Conservation (phyloP, 2,329 filamentous ascomycete species). For the Colletotrichum sp. region DNA sequence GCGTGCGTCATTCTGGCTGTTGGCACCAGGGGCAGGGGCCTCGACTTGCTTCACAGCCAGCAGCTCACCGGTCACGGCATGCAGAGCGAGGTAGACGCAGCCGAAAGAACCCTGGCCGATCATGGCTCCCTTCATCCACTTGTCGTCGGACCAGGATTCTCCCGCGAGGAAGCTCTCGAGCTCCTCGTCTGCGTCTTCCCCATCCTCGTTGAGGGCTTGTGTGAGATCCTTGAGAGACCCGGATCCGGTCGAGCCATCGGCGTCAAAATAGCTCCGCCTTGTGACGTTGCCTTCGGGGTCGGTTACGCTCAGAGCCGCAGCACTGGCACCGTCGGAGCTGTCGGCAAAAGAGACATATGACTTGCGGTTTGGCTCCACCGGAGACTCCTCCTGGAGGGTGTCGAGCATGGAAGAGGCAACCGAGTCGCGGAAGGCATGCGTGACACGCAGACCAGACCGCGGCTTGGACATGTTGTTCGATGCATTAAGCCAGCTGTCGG, state of each 20-base stretch:
- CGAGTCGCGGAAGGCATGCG: conserved; percentile 80
- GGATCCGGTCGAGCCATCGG: conserved; percentile 72
- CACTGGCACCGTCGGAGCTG: conserved; percentile 69
- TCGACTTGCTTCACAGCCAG: conserved; percentile 99
- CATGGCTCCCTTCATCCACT: conserved; percentile 98
- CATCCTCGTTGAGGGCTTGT: conserved; percentile 86
- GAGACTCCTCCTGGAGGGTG: conserved; percentile 88
- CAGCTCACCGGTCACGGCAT: conserved; percentile 94
- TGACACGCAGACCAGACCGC: conserved; percentile 46
- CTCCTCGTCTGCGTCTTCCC: conserved; percentile 89
- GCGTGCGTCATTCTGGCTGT: conserved; percentile 82
- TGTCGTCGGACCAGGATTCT: conserved; percentile 94
- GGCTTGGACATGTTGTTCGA: conserved; percentile 58
- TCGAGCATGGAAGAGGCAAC: conserved; percentile 88
- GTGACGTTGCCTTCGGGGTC: conserved; percentile 77
- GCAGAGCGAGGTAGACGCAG: conserved; percentile 91
- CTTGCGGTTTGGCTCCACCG: conserved; percentile 86
- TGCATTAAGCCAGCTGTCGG: conserved; percentile 85
- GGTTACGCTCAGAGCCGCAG: conserved; percentile 68
- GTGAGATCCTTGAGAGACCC: conserved; percentile 85
- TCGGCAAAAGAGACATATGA: conserved; percentile 92
- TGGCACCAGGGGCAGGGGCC: conserved; percentile 77
- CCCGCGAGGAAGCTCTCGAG: conserved; percentile 88
- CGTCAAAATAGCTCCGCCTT: conserved; percentile 85
- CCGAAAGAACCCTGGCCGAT: conserved; percentile 98